Conservation (phyloP, 106 monocot species). For the Dioscorea alata region DNA sequence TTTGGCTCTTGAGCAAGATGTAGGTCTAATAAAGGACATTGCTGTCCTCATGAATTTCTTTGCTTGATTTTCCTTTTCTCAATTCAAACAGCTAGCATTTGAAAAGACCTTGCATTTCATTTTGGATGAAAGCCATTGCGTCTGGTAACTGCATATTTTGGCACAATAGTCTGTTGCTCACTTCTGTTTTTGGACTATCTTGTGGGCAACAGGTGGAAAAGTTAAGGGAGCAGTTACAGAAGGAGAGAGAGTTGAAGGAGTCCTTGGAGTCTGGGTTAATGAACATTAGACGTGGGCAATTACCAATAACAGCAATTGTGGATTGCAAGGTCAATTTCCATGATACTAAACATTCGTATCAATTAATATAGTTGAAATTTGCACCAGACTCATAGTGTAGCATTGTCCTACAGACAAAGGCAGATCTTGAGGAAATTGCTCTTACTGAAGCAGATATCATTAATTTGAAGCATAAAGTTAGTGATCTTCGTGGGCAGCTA, state of each 20-base stretch:
- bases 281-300: constrained; percentile 32
- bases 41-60: neutral
- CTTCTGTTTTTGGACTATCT: neutral
- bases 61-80: too few relatives aligned
- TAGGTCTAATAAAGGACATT: constrained; percentile 17
- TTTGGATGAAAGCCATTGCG: too few relatives aligned
- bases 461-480: constrained; percentile 58
- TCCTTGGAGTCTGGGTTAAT: constrained; percentile 70
- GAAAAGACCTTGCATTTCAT: too few relatives aligned
- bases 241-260: constrained; percentile 60
- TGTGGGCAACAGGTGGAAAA: constrained; percentile 48
- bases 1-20: constrained; percentile 74
- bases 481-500: constrained; percentile 57
- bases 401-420: constrained; percentile 39
- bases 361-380: constrained; percentile 2
- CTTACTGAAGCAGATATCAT: constrained; percentile 62
- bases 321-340: constrained; percentile 50
- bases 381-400: neutral
- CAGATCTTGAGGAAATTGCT: constrained; percentile 73
- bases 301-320: constrained; percentile 19
- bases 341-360: neutral
- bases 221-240: constrained; percentile 56
- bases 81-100: too few relatives aligned
- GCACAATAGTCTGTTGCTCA: too few relatives aligned
- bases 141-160: too few relatives aligned